Evolutionary conservation across 2,329 filamentous ascomycete genomes (phyloP).

Genomic region (Trichophyton rubrum): DNA sequence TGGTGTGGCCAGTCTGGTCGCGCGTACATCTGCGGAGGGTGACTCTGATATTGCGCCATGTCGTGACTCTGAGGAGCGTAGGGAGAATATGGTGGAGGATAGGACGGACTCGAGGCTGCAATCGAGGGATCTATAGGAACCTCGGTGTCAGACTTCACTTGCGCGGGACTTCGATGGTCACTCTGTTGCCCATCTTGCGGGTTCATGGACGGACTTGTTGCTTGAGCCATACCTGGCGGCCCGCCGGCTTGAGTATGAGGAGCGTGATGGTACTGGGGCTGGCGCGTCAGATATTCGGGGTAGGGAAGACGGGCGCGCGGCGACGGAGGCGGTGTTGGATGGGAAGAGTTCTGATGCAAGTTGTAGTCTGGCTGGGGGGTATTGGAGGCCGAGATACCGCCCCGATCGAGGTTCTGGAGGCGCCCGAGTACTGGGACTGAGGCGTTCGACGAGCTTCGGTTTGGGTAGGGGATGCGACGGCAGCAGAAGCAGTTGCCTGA

Average conservation of each 20-base stretch:
- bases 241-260: slow-evolving; percentile 58
- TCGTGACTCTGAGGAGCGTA: slow-evolving; percentile 71
- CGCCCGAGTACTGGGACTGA: slow-evolving; percentile 57
- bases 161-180: slow-evolving; percentile 56
- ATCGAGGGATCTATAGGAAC: slow-evolving; percentile 99
- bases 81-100: slow-evolving; percentile 74
- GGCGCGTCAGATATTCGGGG: slow-evolving; percentile 74
- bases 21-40: slow-evolving; percentile 37
- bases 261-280: slow-evolving; percentile 58
- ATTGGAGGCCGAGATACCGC: slow-evolving; percentile 61
- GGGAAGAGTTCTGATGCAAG: slow-evolving; percentile 56
- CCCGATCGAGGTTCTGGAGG: slow-evolving; percentile 65
- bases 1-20: slow-evolving; percentile 36
- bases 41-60: slow-evolving; percentile 58
- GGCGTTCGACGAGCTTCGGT: slow-evolving; percentile 27
- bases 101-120: slow-evolving; percentile 82
- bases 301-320: slow-evolving; percentile 35
- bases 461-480: slow-evolving; percentile 19
- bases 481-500: slow-evolving; percentile 70
- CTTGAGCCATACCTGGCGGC: slow-evolving; percentile 91
- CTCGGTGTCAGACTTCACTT: slow-evolving; percentile 88
- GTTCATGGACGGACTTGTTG: slow-evolving; percentile 88
- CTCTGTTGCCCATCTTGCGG: slow-evolving; percentile 62
- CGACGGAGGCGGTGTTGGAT: slow-evolving; percentile 40
- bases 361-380: slow-evolving; percentile 86